Conservation (phyloP, 768 basidiomycete genomes). For the Tephrocybe sp. region DNA sequence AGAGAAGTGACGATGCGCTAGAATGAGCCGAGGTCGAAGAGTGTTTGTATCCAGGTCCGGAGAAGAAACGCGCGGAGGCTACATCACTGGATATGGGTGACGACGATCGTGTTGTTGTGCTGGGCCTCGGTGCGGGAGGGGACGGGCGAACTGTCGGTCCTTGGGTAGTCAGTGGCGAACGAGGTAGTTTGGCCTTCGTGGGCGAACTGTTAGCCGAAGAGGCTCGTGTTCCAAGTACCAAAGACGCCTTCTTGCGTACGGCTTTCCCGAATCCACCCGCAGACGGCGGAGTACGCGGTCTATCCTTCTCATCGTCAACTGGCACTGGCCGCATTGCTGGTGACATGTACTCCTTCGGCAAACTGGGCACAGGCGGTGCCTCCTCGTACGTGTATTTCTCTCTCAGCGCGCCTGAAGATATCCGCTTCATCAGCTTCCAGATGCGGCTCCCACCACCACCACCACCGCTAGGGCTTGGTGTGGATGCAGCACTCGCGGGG, state of each 20-base stretch:
- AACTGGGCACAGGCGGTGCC: slow-evolving; percentile 53
- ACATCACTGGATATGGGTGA: slow-evolving; percentile 63
- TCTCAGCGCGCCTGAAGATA: slow-evolving; percentile 62
- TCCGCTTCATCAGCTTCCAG: slow-evolving; percentile 71
- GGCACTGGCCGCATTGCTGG: background rate
- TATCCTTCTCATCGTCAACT: background rate
- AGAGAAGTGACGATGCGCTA: slow-evolving; percentile 51
- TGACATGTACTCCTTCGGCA: slow-evolving; percentile 43
- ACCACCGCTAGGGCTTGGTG: slow-evolving; percentile 11
- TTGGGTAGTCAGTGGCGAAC: slow-evolving; percentile 1
- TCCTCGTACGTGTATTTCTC: slow-evolving; percentile 44
- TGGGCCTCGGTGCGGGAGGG: slow-evolving; percentile 27
- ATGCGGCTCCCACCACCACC: slow-evolving; percentile 42
- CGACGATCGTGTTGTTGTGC: slow-evolving; percentile 55
- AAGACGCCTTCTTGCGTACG: slow-evolving; percentile 15
- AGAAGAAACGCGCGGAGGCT: slow-evolving; percentile 53
- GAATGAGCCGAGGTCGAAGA: slow-evolving; percentile 44
- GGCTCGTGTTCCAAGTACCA: slow-evolving; percentile 9
- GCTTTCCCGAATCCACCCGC: slow-evolving; percentile 6
- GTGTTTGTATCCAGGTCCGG: slow-evolving; percentile 25
- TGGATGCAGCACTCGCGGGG: slow-evolving; percentile 10
- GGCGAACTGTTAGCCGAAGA: slow-evolving; percentile 3
- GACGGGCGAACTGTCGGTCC: background rate
- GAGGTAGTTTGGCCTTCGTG: background rate
- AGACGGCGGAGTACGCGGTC: background rate